These are phyloP conservation scores for Dillenia suffruticosa DNA, from an alignment of 164 flowering plant species.

Conservation along the genomic window DNA sequence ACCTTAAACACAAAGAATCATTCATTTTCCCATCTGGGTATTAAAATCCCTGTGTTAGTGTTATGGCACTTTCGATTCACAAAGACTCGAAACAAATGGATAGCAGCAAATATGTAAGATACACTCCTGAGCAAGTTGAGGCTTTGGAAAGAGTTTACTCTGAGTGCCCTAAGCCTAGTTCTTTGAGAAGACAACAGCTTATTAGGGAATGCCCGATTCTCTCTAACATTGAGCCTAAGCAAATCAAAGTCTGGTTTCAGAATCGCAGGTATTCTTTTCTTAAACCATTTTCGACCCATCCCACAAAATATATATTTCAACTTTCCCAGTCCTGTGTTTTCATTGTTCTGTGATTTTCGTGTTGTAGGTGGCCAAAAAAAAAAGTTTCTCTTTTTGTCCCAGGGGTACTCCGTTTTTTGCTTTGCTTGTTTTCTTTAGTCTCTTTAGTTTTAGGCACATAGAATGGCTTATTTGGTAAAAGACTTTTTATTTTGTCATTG, in stretches of 20 bases:
- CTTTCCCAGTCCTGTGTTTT: too few species aligned
- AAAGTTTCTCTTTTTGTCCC: too few species aligned
- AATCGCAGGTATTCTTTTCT: slow-evolving; percentile 56
- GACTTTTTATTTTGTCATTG: too few species aligned
- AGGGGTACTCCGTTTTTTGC: too few species aligned
- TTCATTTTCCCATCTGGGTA: not conserved
- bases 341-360: too few species aligned
- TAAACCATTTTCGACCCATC: too few species aligned
- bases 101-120: slow-evolving; percentile 71
- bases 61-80: slow-evolving; percentile 45
- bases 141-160: slow-evolving; percentile 81
- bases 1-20: slow-evolving; percentile 1
- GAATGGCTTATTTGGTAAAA: too few species aligned
- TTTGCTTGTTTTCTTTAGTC: too few species aligned
- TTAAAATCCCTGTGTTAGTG: slow-evolving; percentile 1
- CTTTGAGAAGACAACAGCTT: slow-evolving; percentile 72
- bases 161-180: slow-evolving; percentile 89
- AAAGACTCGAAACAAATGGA: slow-evolving; percentile 47
- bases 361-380: too few species aligned
- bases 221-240: slow-evolving; percentile 82
- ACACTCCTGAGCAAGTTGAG: slow-evolving; percentile 88
- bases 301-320: too few species aligned
- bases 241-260: slow-evolving; percentile 96
- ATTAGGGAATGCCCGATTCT: slow-evolving; percentile 82
- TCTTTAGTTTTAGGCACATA: too few species aligned